Evolutionary conservation across 2,329 filamentous ascomycete genomes (phyloP).

Genomic region (Geosmithia putterillii): DNA sequence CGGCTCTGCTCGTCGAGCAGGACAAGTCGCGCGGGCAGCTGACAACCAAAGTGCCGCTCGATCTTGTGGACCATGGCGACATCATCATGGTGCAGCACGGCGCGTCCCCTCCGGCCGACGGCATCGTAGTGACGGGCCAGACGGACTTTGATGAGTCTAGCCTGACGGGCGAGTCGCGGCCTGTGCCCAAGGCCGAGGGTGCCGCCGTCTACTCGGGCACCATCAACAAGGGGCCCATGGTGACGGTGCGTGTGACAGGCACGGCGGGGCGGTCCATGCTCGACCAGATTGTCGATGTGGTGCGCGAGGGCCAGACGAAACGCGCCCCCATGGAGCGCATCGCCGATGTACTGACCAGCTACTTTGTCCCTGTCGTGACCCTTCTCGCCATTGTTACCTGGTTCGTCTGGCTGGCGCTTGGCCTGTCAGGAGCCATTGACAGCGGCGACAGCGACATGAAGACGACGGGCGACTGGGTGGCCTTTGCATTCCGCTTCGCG

Average conservation of each 20-base stretch:
- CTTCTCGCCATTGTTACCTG: slow-evolving; percentile 59
- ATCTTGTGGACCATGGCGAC: slow-evolving; percentile 65
- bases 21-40: slow-evolving; percentile 18
- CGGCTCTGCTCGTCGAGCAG: slow-evolving; percentile 56
- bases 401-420: slow-evolving; percentile 58
- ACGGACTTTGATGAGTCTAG: slow-evolving; percentile 81
- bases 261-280: slow-evolving; percentile 61
- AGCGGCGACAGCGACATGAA: slow-evolving; percentile 35
- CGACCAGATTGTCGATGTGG: slow-evolving; percentile 65
- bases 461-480: slow-evolving; percentile 50
- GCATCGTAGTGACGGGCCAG: slow-evolving; percentile 48
- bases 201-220: slow-evolving; percentile 63
- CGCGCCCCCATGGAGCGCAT: slow-evolving; percentile 65
- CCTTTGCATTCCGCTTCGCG: slow-evolving; percentile 70
- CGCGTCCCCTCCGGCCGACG: slow-evolving; percentile 75
- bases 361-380: slow-evolving; percentile 65
- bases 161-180: slow-evolving; percentile 66
- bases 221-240: slow-evolving; percentile 54
- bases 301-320: slow-evolving; percentile 65
- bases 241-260: slow-evolving; percentile 52
- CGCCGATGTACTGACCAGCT: slow-evolving; percentile 59
- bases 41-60: slow-evolving; percentile 38
- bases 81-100: slow-evolving; percentile 66
- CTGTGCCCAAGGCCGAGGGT: slow-evolving; percentile 48
- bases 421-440: slow-evolving; percentile 41